Evolutionary conservation across 139 green algal species (phyloP), one percentile per base, ranked within the genome.

Genomic region (Closterium sp.): DNA sequence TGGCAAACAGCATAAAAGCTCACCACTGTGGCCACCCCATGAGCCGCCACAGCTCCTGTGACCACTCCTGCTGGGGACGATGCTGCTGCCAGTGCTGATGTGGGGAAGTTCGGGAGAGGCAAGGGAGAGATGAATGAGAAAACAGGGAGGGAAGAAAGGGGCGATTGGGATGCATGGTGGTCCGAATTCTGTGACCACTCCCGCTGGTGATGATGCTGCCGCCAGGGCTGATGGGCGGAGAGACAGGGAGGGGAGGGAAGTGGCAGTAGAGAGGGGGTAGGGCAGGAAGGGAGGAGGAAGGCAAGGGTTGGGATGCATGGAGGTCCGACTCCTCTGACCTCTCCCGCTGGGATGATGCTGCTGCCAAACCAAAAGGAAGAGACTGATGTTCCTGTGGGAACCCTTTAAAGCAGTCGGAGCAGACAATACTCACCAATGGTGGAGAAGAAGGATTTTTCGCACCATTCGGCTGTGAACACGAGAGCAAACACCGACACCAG

Each of bases 381-480:
- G n/a, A n/a, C n/a, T n/a, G n/a, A n/a, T n/a, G n/a, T n/a, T n/a
- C n/a, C n/a, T n/a, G n/a, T n/a, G n/a, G n/a, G n/a, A n/a, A n/a
- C n/a, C n/a, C n/a, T n/a, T n/a, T n/a, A n/a, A n/a, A n/a, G n/a
- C n/a, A n/a, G n/a, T n/a, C n/a, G n/a, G n/a, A n/a, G n/a, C n/a
- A n/a, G n/a, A n/a, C n/a, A n/a, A n/a, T n/a, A n/a, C 29, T 34
- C 29, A 95, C 91, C 93, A 45, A 99, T 99, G n/a, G 98, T 99
- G 1, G 98, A 97, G 70, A 99, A 95, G 95, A 99, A 99, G 29
- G 97, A 99, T 94, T 99, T 99, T 96, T 99, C 98, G 5, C 98
- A 98, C 98, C 98, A 99, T 94, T 99, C 98, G 0, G 98, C 98
- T 30, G 97, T 97, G 95, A 99, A 99, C 10, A 99, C 98, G 1